Evolutionary conservation across 306 rosid genomes (phyloP).

Genomic region (Luffa acutangula): DNA sequence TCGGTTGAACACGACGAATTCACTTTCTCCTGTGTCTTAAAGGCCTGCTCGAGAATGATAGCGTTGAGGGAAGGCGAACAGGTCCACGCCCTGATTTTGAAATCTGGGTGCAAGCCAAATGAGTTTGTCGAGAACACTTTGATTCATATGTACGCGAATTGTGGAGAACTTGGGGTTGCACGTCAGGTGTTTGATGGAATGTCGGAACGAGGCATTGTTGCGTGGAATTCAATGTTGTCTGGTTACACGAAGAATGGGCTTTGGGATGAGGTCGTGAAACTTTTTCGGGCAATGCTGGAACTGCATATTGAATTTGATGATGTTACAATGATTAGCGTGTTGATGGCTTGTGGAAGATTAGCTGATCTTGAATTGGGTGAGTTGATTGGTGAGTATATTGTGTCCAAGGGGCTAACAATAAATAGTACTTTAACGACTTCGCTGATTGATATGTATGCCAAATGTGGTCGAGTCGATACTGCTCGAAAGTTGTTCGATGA

Average conservation of each 20-base stretch:
- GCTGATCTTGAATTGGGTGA: constrained; percentile 42
- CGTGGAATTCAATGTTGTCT: constrained; percentile 46
- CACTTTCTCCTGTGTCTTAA: constrained; percentile 35
- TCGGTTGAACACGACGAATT: constrained; percentile 24
- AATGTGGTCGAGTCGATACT: constrained; percentile 43
- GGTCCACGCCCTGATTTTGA: constrained; percentile 35
- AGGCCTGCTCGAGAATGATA: constrained; percentile 40
- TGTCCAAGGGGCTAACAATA: constrained; percentile 21
- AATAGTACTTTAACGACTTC: constrained; percentile 38
- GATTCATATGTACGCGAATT: constrained; percentile 35
- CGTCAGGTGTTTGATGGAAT: constrained; percentile 49
- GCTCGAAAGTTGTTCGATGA: constrained; percentile 36
- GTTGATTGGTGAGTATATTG: constrained; percentile 34
- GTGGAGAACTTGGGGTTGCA: constrained; percentile 29
- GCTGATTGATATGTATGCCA: constrained; percentile 48
- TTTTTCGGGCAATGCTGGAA: constrained; percentile 30
- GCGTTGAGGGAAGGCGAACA: constrained; percentile 33
- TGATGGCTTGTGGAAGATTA: constrained; percentile 45
- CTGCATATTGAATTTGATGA: constrained; percentile 26
- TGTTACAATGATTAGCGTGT: constrained; percentile 41
- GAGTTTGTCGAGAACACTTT: constrained; percentile 38
- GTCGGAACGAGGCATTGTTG: constrained; percentile 19
- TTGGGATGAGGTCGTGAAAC: constrained; percentile 40
- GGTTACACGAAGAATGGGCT: constrained; percentile 32
- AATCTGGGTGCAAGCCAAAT: constrained; percentile 27